Conservation (phyloP, 2,329 filamentous ascomycete genomes). For the Monosporascus sp. region DNA sequence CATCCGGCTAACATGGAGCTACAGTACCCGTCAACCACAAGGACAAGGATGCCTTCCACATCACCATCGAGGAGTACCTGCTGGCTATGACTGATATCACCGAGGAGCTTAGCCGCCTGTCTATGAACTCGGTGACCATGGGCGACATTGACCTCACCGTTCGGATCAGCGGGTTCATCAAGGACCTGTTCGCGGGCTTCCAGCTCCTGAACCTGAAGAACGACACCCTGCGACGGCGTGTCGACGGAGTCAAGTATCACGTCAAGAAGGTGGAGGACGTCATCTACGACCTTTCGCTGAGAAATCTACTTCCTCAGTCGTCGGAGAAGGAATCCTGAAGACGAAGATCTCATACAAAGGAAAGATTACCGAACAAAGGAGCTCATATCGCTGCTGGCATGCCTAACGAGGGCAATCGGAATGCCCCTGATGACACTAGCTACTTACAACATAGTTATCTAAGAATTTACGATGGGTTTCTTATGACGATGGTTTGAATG, state of each 20-base stretch:
- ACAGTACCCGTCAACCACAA: constrained; percentile 88
- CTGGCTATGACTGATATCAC: constrained; percentile 81
- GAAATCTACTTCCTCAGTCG: constrained; percentile 65
- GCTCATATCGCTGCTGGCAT: neutral
- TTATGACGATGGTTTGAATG: too few relatives aligned
- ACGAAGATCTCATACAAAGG: neutral
- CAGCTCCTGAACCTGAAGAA: constrained; percentile 98
- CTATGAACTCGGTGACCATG: constrained; percentile 89
- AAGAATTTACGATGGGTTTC: too few relatives aligned
- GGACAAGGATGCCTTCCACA: constrained; percentile 82
- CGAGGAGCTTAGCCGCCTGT: constrained; percentile 84
- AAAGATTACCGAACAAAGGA: neutral
- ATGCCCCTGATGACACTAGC: neutral
- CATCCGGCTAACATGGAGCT: constrained; percentile 5
- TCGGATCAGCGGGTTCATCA: constrained; percentile 86
- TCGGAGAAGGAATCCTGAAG: constrained; percentile 5
- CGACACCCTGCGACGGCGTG: constrained; percentile 78
- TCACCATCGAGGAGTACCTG: constrained; percentile 96
- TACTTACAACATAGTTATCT: neutral
- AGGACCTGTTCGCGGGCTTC: constrained; percentile 92
- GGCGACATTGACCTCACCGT: constrained; percentile 83
- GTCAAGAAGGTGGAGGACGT: constrained; percentile 98
- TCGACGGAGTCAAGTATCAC: constrained; percentile 92
- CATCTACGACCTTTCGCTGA: constrained; percentile 87
- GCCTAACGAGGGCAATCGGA: neutral